A percentile compares a stretch with the other conserved stretches of the same genome.
Conservation (phyloP, 2,329 filamentous ascomycete genomes). For the Neonectria hederae region DNA sequence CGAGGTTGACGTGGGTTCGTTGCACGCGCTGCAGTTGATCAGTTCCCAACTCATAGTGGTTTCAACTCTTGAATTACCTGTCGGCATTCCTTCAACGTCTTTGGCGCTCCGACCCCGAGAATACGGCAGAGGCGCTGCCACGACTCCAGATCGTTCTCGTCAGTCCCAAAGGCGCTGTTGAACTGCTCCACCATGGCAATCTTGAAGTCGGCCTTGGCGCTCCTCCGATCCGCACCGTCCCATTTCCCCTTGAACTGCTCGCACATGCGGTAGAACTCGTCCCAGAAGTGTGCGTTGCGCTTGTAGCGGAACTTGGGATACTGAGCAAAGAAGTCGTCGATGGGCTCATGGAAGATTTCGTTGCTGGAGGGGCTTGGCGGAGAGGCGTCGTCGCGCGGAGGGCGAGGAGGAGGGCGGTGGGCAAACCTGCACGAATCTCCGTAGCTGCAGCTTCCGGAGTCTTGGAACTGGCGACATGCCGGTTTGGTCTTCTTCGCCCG, state of each 20-base stretch:
- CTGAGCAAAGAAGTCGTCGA: constrained; percentile 24
- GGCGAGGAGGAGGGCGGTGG: not conserved
- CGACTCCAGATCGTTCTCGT: constrained; percentile 8
- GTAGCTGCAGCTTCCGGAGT: not conserved
- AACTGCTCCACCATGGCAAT: constrained; percentile 23
- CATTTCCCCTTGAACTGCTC: not conserved
- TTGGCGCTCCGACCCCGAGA: constrained; percentile 15
- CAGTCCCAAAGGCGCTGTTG: constrained; percentile 13
- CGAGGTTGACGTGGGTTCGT: constrained; percentile 24
- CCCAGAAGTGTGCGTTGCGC: constrained; percentile 5
- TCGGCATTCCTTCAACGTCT: constrained; percentile 16
- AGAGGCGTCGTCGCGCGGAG: not conserved
- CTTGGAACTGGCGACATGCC: not conserved
- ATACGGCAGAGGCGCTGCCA: constrained; percentile 25
- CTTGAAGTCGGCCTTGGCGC: constrained; percentile 5
- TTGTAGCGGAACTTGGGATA: constrained; percentile 19
- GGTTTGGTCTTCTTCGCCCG: not conserved
- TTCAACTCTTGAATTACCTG: constrained; percentile 5
- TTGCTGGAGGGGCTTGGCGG: not conserved
- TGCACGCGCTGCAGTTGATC: constrained; percentile 10
- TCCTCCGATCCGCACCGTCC: not conserved
- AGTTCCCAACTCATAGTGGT: not conserved
- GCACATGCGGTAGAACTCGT: constrained; percentile 25
- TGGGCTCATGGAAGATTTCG: not conserved
- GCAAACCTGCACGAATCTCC: constrained; percentile 15